Conservation (phyloP, 1,139 yeast genomes). For the Geotrichum bryndzae region DNA sequence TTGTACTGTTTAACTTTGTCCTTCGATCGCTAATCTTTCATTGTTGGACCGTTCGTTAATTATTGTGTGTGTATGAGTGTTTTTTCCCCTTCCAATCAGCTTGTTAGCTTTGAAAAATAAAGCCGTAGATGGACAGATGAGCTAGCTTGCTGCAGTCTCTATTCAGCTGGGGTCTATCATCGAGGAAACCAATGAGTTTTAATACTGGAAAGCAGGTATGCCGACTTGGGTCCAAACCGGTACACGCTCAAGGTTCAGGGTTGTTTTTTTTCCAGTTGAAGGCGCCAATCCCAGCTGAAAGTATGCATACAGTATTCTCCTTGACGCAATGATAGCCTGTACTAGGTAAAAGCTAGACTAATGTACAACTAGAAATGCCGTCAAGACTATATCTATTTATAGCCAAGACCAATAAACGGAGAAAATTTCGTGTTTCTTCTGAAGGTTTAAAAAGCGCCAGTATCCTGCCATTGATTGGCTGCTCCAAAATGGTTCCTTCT, state of each 20-base stretch:
- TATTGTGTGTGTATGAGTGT: not conserved
- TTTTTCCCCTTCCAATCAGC: not conserved
- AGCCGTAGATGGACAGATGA: not conserved
- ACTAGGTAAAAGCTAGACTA: not conserved
- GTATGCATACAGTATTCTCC: too few species aligned
- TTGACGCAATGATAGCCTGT: too few species aligned
- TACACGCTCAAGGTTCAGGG: too few species aligned
- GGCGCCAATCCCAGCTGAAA: too few species aligned
- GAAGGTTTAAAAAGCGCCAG: not conserved
- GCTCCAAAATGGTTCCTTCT: not conserved
- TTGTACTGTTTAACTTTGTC: not conserved
- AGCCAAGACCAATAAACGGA: not conserved
- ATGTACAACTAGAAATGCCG: not conserved
- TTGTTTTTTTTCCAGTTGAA: too few species aligned
- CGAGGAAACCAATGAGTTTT: too few species aligned
- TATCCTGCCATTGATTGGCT: not conserved
- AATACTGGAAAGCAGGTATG: too few species aligned
- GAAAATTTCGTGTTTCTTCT: not conserved
- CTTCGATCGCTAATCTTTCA: not conserved
- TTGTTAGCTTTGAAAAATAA: not conserved
- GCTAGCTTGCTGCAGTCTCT: too few species aligned
- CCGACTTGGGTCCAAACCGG: too few species aligned
- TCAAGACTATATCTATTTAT: not conserved
- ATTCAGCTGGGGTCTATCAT: too few species aligned
- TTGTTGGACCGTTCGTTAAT: not conserved